A percentile compares a stretch with the other conserved stretches of the same genome.
Conservation (phyloP, 441 rosid species). For the Erodium moschatum region DNA sequence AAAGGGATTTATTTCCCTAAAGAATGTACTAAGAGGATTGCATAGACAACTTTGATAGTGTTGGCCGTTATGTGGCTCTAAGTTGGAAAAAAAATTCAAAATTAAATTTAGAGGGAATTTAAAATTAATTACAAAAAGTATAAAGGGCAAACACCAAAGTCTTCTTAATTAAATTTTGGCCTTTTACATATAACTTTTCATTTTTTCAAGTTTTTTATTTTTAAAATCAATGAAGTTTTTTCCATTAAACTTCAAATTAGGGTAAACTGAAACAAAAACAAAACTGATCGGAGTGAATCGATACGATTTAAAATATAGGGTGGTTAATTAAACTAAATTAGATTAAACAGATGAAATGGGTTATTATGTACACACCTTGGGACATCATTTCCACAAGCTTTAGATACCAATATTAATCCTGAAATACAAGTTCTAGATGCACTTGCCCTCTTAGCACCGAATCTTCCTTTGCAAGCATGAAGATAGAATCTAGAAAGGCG, state of each 20-base stretch:
- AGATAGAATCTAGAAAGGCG: constrained; percentile 86
- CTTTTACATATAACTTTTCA: too few species aligned
- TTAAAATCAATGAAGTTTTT: too few species aligned
- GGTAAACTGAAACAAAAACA: too few species aligned
- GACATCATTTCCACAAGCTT: constrained; percentile 93
- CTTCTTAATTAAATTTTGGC: too few species aligned
- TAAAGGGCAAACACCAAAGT: too few species aligned
- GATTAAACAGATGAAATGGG: neutral
- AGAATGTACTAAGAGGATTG: neutral
- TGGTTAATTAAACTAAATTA: neutral
- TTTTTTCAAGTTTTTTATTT: too few species aligned
- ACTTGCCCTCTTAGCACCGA: constrained; percentile 51
- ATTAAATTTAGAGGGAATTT: too few species aligned
- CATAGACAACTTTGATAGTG: neutral
- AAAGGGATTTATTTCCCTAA: constrained; percentile 2
- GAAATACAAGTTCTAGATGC: constrained; percentile 79
- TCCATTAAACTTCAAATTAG: too few species aligned
- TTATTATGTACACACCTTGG: constrained; percentile 60
- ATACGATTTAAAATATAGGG: too few species aligned
- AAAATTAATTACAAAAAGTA: too few species aligned
- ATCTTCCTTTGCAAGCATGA: constrained; percentile 52
- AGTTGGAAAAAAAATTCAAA: neutral
- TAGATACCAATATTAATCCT: constrained; percentile 68
- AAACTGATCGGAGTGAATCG: too few species aligned
- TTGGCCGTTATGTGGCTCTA: neutral